Percentiles rank a stretch among this genome's conserved stretches.
Evolutionary conservation across 495 filamentous ascomycete genomes (phyloP).

Genomic region (Niebla homalea): DNA sequence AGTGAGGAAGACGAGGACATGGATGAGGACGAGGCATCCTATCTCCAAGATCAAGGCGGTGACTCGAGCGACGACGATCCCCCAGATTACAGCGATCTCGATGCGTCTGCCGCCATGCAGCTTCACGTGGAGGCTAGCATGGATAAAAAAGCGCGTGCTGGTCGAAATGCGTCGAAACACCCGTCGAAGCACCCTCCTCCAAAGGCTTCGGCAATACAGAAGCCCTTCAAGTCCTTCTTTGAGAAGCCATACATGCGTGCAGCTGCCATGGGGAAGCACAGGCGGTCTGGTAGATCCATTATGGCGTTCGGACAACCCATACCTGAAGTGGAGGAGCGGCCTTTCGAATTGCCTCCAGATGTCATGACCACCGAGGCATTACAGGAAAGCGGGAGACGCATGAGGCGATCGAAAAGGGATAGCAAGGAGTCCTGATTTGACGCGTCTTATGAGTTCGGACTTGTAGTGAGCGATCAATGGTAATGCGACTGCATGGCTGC

Average conservation of each 20-base stretch:
- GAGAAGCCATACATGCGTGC: conserved; percentile 61
- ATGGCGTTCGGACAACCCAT: conserved; percentile 71
- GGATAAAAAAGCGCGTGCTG: conserved; percentile 16
- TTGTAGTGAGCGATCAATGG: too few species aligned
- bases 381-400: conserved; percentile 48
- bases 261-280: conserved; percentile 50
- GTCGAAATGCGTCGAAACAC: conserved; percentile 5
- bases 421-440: conserved; percentile 12
- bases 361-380: conserved; percentile 56
- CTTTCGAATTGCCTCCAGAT: conserved; percentile 64
- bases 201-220: conserved; percentile 17
- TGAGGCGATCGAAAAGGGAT: conserved; percentile 32
- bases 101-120: conserved; percentile 59
- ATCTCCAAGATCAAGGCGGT: conserved; percentile 18
- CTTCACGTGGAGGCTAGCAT: conserved; percentile 55
- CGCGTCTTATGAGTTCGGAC: too few species aligned
- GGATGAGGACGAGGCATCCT: conserved; percentile 19
- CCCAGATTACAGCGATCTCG: conserved; percentile 55
- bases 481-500: too few species aligned
- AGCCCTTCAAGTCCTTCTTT: conserved; percentile 79
- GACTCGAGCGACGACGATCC: conserved; percentile 36
- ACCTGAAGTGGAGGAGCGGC: conserved; percentile 51
- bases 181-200: conserved; percentile 7
- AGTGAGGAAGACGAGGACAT: conserved; percentile 37
- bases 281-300: conserved; percentile 36